These are phyloP conservation scores for Globisporangium paddicum DNA, from an alignment of 352 stramenopile genomes.

Conservation along the genomic window DNA sequence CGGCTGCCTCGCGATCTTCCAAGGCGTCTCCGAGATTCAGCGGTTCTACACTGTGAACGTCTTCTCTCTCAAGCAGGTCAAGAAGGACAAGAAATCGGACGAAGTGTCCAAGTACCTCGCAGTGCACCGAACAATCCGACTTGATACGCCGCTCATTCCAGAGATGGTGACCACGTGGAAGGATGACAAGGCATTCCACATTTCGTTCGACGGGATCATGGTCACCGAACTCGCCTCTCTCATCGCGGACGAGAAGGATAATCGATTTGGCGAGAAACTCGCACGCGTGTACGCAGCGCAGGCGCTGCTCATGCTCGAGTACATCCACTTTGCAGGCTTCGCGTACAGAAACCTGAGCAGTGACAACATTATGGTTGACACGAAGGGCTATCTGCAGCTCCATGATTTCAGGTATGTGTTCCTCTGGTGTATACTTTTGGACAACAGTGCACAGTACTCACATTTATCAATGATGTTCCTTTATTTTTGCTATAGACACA, in stretches of 20 bases:
- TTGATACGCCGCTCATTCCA: conserved; percentile 64
- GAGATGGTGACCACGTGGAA: conserved; percentile 78
- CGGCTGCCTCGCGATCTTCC: conserved; percentile 65
- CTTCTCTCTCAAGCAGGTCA: conserved; percentile 67
- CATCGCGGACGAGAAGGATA: conserved; percentile 50
- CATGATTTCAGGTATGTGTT: conserved; percentile 66
- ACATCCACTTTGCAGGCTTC: conserved; percentile 73
- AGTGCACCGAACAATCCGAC: conserved; percentile 56
- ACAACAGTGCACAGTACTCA: neutral
- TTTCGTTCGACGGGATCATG: conserved; percentile 70
- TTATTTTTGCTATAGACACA: conserved; percentile 31
- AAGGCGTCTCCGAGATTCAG: conserved; percentile 52
- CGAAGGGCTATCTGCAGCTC: conserved; percentile 75
- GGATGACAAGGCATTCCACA: conserved; percentile 73
- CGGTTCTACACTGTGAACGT: conserved; percentile 77
- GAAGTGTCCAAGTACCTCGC: conserved; percentile 70
- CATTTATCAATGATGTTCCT: too few species aligned
- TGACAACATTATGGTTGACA: conserved; percentile 82
- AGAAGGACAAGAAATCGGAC: conserved; percentile 60
- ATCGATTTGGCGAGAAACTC: conserved; percentile 51
- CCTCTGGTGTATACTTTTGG: neutral
- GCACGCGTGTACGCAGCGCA: conserved; percentile 61
- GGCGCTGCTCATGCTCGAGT: conserved; percentile 79
- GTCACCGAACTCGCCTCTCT: conserved; percentile 61
- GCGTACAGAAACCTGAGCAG: conserved; percentile 84